Conservation (phyloP, 306 rosid genomes). For the Castanea crenata region DNA sequence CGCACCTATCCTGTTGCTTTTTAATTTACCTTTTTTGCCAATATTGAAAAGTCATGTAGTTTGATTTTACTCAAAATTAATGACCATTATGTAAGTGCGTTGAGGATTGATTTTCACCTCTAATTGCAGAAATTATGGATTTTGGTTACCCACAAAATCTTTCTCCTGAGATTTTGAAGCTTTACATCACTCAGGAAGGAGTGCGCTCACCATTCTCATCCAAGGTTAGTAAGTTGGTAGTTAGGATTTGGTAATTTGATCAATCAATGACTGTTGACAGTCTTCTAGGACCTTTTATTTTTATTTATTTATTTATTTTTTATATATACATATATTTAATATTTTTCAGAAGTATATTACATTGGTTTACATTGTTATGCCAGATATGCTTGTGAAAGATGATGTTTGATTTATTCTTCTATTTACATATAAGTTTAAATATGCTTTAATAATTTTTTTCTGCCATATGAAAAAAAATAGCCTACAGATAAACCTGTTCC, state of each 20-base stretch:
- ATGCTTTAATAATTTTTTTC: background rate
- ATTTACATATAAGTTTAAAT: background rate
- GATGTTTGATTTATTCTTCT: background rate
- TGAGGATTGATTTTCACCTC: slow-evolving; percentile 16
- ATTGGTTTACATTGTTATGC: background rate
- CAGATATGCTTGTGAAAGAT: slow-evolving; percentile 7
- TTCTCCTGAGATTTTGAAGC: slow-evolving; percentile 93
- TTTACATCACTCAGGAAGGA: slow-evolving; percentile 97
- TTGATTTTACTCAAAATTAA: slow-evolving; percentile 7
- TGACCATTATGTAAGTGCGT: slow-evolving; percentile 17
- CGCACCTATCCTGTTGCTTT: background rate
- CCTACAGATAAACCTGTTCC: slow-evolving; percentile 80
- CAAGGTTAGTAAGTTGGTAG: slow-evolving; percentile 73
- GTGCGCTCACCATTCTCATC: slow-evolving; percentile 98
- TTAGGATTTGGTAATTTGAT: background rate
- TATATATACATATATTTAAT: background rate
- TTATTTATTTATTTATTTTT: background rate
- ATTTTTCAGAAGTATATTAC: background rate
- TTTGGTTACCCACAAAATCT: slow-evolving; percentile 99
- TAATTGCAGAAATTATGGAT: slow-evolving; percentile 91
- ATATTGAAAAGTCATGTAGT: background rate
- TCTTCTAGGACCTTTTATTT: background rate
- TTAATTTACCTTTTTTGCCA: background rate
- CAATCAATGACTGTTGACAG: background rate
- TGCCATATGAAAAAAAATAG: slow-evolving; percentile 22